phyloP scores from a whole-genome alignment of 768 basidiomycete genomes.

The Rhodotorula graminis region DNA sequence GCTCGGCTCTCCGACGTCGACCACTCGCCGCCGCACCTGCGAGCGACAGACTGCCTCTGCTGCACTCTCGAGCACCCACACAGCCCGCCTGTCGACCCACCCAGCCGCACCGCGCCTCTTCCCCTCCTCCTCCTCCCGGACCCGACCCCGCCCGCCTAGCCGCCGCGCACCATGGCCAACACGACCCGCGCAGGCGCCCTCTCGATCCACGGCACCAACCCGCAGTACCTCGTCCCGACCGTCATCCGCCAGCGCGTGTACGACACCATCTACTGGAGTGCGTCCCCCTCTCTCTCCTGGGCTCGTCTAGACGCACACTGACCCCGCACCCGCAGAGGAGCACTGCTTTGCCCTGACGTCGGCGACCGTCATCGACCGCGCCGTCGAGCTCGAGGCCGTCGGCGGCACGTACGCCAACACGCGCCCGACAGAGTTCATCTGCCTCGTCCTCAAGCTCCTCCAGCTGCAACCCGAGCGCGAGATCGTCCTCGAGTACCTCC shows the following conservation, averaged over 20 bases:
- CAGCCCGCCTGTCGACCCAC: no score
- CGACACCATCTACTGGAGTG: conserved; percentile 83
- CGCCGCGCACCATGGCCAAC: conserved; percentile 64
- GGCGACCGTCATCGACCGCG: conserved; percentile 87
- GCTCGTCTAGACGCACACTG: background rate
- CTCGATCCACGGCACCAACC: conserved; percentile 94
- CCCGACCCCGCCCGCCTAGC: background rate
- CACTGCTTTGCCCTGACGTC: conserved; percentile 97
- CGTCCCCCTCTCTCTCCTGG: conserved; percentile 3
- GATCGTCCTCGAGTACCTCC: conserved; percentile 87
- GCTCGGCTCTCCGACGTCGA: no score
- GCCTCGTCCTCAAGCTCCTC: conserved; percentile 83
- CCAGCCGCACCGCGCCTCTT: background rate
- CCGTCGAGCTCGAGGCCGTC: conserved; percentile 71
- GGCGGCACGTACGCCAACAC: conserved; percentile 96
- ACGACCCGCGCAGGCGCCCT: conserved; percentile 80
- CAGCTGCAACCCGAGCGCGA: conserved; percentile 98
- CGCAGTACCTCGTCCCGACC: conserved; percentile 79
- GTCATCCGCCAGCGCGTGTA: conserved; percentile 94
- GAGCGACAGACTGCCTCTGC: no score
- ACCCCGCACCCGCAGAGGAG: conserved; percentile 54
- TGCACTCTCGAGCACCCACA: no score
- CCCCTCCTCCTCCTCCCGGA: background rate
- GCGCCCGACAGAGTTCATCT: conserved; percentile 87
- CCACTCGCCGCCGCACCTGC: no score